phyloP scores from a whole-genome alignment of 1,284 basidiomycete species.

The Inonotus obliquus region DNA sequence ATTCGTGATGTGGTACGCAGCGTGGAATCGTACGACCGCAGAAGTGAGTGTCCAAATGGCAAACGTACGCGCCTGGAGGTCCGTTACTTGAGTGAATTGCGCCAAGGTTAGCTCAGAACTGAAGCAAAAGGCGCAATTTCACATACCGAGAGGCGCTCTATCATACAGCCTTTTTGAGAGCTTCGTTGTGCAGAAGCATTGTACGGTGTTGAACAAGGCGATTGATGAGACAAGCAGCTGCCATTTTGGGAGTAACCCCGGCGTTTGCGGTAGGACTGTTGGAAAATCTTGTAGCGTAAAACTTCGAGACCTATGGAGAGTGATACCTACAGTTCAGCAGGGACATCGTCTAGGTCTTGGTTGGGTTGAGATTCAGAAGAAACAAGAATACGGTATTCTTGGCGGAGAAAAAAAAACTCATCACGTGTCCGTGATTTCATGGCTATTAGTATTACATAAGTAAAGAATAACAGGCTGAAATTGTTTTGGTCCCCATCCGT shows the following conservation, averaged over 20 bases:
- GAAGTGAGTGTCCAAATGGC: conserved; percentile 85
- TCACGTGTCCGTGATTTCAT: background rate
- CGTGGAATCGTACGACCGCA: conserved; percentile 75
- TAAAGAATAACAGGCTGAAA: no score
- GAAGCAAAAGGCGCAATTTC: conserved; percentile 11
- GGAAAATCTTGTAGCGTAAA: background rate
- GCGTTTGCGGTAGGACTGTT: conserved; percentile 52
- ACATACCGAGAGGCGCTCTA: conserved; percentile 43
- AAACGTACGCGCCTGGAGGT: conserved; percentile 83
- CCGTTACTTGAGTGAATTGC: conserved; percentile 56
- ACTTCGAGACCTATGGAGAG: background rate
- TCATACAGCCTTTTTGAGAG: conserved; percentile 78
- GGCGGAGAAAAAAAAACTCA: background rate
- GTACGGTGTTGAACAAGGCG: conserved; percentile 80
- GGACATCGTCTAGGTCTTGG: background rate
- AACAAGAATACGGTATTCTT: background rate
- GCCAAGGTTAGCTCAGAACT: background rate
- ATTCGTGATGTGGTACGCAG: conserved; percentile 81
- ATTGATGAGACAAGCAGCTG: conserved; percentile 73
- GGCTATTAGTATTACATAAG: no score
- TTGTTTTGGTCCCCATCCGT: no score
- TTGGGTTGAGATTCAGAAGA: no score
- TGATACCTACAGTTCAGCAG: conserved; percentile 1
- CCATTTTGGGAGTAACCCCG: conserved; percentile 82
- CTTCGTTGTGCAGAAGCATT: conserved; percentile 76